Evolutionary conservation across 164 flowering plant species (phyloP).

Genomic region (Vitis rotundifolia): DNA sequence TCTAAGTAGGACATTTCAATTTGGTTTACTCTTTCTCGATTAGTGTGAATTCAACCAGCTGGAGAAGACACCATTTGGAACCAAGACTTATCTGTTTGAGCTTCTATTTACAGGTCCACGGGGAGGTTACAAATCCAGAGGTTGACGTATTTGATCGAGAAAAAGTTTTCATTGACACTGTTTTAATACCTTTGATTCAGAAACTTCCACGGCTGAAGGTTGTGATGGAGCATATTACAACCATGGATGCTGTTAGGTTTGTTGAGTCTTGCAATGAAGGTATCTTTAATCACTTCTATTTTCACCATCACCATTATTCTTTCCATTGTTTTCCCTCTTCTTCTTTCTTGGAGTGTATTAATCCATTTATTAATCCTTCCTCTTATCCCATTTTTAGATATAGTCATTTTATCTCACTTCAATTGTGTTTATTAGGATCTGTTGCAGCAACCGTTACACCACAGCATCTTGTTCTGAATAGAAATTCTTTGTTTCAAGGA

Average conservation of each 20-base stretch:
- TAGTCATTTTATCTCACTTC: neutral
- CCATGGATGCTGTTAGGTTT: conserved; percentile 85
- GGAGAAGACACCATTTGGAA: neutral
- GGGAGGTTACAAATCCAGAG: conserved; percentile 87
- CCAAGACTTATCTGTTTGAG: neutral
- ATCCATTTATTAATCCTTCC: neutral
- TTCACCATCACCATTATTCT: neutral
- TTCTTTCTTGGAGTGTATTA: neutral
- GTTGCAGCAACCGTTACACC: conserved; percentile 99
- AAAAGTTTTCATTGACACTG: conserved; percentile 80
- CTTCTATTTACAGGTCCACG: conserved; percentile 72
- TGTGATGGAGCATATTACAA: conserved; percentile 98
- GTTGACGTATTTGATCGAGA: conserved; percentile 96
- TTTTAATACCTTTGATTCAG: conserved; percentile 68
- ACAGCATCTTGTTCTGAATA: conserved; percentile 90
- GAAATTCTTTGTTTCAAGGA: conserved; percentile 92
- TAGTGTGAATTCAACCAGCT: neutral
- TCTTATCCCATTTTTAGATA: neutral
- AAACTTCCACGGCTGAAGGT: conserved; percentile 81
- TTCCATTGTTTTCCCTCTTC: neutral
- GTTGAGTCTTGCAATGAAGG: conserved; percentile 86
- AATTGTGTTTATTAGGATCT: conserved; percentile 42
- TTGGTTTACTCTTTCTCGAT: neutral
- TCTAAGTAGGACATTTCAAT: neutral
- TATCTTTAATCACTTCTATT: conserved; percentile 14